Percentiles rank a stretch among this genome's conserved stretches.
phyloP scores from a whole-genome alignment of 2,329 filamentous ascomycete species.

The Aspergillus persii region DNA sequence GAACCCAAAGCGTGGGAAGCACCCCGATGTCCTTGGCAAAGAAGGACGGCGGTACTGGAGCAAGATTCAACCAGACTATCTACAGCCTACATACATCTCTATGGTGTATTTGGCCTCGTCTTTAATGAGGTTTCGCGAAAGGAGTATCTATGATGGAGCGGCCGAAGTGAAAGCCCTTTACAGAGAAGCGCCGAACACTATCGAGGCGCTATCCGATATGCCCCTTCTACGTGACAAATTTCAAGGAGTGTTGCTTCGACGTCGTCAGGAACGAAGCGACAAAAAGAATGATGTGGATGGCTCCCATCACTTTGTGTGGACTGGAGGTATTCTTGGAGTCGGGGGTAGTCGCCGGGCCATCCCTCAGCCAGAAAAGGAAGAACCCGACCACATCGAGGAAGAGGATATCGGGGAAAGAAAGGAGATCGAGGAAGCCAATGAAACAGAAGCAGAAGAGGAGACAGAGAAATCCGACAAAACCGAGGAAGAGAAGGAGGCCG shows the following conservation, averaged over 20 bases:
- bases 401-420: not conserved
- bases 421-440: not conserved
- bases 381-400: not conserved
- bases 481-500: not conserved
- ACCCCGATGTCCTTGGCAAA: conserved; percentile 31
- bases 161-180: conserved; percentile 29
- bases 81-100: conserved; percentile 45
- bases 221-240: conserved; percentile 41
- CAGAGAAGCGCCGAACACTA: conserved; percentile 34
- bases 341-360: conserved; percentile 17
- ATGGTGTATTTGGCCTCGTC: conserved; percentile 45
- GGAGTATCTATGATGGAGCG: conserved; percentile 34
- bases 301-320: conserved; percentile 30
- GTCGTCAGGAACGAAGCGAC: conserved; percentile 26
- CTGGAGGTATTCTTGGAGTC: conserved; percentile 33
- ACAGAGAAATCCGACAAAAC: not conserved
- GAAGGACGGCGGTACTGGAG: conserved; percentile 33
- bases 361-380: not conserved
- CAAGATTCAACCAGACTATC: conserved; percentile 38
- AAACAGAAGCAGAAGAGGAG: not conserved
- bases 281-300: conserved; percentile 7
- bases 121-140: conserved; percentile 36
- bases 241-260: conserved; percentile 41
- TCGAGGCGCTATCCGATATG: conserved; percentile 36
- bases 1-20: conserved; percentile 19